Conservation (phyloP, 148 eudicot species). For the Nepenthes mirabilis region DNA sequence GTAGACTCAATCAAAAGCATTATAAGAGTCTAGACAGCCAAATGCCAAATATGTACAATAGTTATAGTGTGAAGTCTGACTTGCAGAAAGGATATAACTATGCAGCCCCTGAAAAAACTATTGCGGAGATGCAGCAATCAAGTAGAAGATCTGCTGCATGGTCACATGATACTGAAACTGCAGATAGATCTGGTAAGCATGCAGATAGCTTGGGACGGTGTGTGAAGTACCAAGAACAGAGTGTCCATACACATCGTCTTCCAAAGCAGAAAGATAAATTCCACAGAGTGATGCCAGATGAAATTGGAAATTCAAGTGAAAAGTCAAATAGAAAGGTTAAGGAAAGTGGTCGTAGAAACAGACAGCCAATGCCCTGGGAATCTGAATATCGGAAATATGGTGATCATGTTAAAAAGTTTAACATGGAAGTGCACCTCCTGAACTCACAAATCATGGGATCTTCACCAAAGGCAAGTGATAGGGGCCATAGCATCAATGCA, state of each 20-base stretch:
- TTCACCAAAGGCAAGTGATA: constrained; percentile 24
- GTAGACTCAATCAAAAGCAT: constrained; percentile 25
- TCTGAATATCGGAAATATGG: constrained; percentile 19
- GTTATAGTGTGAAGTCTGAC: constrained; percentile 24
- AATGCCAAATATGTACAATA: constrained; percentile 12
- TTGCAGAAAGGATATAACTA: constrained; percentile 22
- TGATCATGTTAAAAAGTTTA: constrained; percentile 26
- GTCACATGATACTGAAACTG: constrained; percentile 23
- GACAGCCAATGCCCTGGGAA: constrained; percentile 13
- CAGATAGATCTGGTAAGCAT: constrained; percentile 31
- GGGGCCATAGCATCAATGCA: constrained; percentile 4
- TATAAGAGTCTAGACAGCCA: constrained; percentile 22
- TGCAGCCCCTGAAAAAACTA: constrained; percentile 22
- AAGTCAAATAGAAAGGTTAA: constrained; percentile 25
- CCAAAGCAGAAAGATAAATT: constrained; percentile 22
- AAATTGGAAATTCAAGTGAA: constrained; percentile 8
- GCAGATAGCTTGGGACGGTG: constrained; percentile 22
- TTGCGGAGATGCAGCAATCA: constrained; percentile 31
- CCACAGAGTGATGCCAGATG: constrained; percentile 7
- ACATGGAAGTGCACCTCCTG: constrained; percentile 20
- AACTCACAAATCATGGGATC: constrained; percentile 12
- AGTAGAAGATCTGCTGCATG: constrained; percentile 28
- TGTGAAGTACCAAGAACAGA: constrained; percentile 24
- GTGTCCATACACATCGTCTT: constrained; percentile 17
- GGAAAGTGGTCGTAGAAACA: constrained; percentile 19